A percentile compares a stretch with the other conserved stretches of the same genome.
Conservation (phyloP, 805 yeast species). For the Metschnikowia baotianmanensis region DNA sequence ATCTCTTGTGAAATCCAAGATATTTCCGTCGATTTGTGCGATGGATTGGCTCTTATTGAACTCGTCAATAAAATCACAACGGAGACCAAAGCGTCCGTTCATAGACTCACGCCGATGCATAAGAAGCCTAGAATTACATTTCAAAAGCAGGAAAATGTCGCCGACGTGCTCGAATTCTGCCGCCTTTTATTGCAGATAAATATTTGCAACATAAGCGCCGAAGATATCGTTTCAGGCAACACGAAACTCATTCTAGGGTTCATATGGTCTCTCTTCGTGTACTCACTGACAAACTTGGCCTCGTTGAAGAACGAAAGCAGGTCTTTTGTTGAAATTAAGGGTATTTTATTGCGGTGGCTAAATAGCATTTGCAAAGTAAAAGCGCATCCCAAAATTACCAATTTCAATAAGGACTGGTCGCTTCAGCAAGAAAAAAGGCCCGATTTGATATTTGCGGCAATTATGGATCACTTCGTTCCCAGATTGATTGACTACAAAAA, state of each 20-base stretch:
- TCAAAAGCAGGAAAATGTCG: slow-evolving; percentile 48
- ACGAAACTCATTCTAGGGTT: slow-evolving; percentile 46
- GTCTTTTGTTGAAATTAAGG: slow-evolving; percentile 32
- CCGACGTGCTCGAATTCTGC: slow-evolving; percentile 41
- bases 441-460: slow-evolving; percentile 45
- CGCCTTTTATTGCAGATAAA: slow-evolving; percentile 39
- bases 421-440: slow-evolving; percentile 43
- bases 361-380: slow-evolving; percentile 30
- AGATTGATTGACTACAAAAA: slow-evolving; percentile 22
- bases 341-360: slow-evolving; percentile 49
- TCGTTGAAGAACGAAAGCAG: slow-evolving; percentile 21
- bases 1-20: slow-evolving; percentile 23
- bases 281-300: slow-evolving; percentile 32
- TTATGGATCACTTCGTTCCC: slow-evolving; percentile 26
- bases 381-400: slow-evolving; percentile 30
- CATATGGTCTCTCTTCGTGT: slow-evolving; percentile 48
- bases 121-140: slow-evolving; percentile 39
- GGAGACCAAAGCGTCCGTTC: slow-evolving; percentile 20
- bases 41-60: slow-evolving; percentile 39
- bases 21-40: slow-evolving; percentile 34
- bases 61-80: slow-evolving; percentile 32
- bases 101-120: slow-evolving; percentile 32
- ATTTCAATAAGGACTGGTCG: slow-evolving; percentile 58
- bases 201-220: slow-evolving; percentile 45
- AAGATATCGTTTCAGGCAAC: slow-evolving; percentile 49